Evolutionary conservation across 2,329 filamentous ascomycete species (phyloP).

Genomic region (Balansia obtecta): DNA sequence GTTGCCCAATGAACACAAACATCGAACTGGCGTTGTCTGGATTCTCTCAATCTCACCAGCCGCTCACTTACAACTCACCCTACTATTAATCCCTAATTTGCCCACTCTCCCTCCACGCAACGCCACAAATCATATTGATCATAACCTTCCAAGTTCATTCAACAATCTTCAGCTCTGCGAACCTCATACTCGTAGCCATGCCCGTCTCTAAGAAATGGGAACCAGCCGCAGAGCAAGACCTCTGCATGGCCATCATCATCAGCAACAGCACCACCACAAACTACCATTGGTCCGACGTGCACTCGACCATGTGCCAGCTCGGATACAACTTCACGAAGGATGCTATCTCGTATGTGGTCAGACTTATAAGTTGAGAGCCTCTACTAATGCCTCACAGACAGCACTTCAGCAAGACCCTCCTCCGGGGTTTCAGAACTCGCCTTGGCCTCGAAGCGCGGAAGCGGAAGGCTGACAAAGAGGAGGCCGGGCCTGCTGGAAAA

Average conservation of each 20-base stretch:
- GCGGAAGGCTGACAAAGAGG: background rate
- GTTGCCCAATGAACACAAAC: no score
- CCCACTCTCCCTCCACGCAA: background rate
- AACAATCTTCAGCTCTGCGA: background rate
- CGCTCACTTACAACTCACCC: background rate
- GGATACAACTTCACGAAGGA: conserved; percentile 25
- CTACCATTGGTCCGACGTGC: conserved; percentile 22
- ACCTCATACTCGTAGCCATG: conserved; percentile 11
- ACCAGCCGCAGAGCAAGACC: conserved; percentile 22
- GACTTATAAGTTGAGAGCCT: background rate
- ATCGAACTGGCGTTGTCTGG: no score
- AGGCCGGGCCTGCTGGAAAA: background rate
- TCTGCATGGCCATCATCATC: conserved; percentile 24
- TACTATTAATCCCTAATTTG: background rate
- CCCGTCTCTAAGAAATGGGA: conserved; percentile 25
- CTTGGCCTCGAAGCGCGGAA: conserved; percentile 9
- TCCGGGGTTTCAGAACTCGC: conserved; percentile 22
- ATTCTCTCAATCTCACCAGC: background rate
- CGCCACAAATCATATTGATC: no score
- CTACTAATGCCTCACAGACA: conserved; percentile 17
- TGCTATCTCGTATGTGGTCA: conserved; percentile 23
- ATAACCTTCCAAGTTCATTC: background rate
- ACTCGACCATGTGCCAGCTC: conserved; percentile 18
- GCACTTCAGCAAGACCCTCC: conserved; percentile 26
- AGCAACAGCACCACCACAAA: conserved; percentile 11